Evolutionary conservation across 306 rosid species (phyloP), one percentile per base, ranked within the genome.

Genomic region (Datisca glomerata): DNA sequence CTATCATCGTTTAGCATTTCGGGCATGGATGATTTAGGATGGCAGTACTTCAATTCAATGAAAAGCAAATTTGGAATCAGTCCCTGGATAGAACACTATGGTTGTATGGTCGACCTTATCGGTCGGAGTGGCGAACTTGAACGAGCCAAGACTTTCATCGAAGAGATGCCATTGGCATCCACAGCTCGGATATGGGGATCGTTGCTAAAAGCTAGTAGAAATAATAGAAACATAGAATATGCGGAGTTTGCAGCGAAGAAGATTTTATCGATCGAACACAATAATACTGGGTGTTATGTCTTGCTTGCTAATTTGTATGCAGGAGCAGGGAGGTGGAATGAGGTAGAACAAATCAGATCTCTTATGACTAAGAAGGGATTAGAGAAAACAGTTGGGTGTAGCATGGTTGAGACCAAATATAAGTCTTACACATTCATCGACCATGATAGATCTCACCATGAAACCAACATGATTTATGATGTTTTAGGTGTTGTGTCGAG

Each of bases 131-230:
- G 79, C 3, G 41, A 74, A 24, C 45, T 74, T 18, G 62, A 61
- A 15, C 50, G 7, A 61, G 82, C 87, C 59, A 51, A 57, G 66
- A 41, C 17, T 18, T 74, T 78, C 39, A 61, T 78, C 13, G 57
- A 70, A 4, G 63, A 61, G 55, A 67, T 70, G 66, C 59, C 72
- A 11, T 23, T 78, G 63, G 42, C 18, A 20, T 72, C 74, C 16
- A 67, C 76, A 5, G 82, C 76, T 16, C 43, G 71, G 41, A 70
- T 78, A 16, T 78, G 82, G 82, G 87, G 82, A 7, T 70, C 82
- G 1, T 64, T 78, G 33, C 56, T 74, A 12, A 59, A 60, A 27
- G 82, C 87, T 12, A 47, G 76, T 32, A 74, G 71, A 51, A 70
- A 72, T 35, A 55, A 52, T 47, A 42, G 68, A 61, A 62, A 71